Evolutionary conservation across 768 basidiomycete genomes (phyloP), one percentile per base, ranked within the genome.

Genomic region (Galerina sulciceps): DNA sequence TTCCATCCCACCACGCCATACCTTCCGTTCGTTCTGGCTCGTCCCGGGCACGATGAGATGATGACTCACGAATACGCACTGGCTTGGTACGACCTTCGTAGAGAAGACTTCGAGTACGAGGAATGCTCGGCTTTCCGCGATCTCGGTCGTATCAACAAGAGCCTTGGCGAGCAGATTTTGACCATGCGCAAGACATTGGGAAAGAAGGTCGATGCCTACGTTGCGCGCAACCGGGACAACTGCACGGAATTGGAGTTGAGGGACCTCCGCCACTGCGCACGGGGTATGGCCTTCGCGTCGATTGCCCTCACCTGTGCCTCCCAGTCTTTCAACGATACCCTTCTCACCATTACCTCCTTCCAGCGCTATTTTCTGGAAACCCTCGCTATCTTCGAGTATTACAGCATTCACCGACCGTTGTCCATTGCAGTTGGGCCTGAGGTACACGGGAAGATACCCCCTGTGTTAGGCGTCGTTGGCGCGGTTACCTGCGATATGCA

Each of bases 1-100:
- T 57, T 20, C 14, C 46, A 47, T 23, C 48, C 52, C 1, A 26
- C 42, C 34, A 53, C 51, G 18, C 26, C 31, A 10, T 57, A 61
- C 34, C 56, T 57, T 9, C 42, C 60, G 6, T 57, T 37, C 26
- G 35, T 61, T 3, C 18, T 38, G 6, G 48, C 26, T 22, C 26
- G 38, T 5, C 58, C 58, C 3, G 18, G 22, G 6, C 20, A n/a
- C 4, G 50, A 52, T n/a, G 42, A 45, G 8, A 11, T 59, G 0
- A 10, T 14, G 17, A 31, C 13, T 8, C 56, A 58, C 37, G 26
- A n/a, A n/a, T 44, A 46, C 18, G 14, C 17, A 11, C 43, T 57
- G 10, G 36, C 45, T 9, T 61, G 56, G 60, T 58, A 57, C 47
- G 10, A 37, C 45, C 17, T 34, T 11, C 17, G 18, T 9, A 10